Evolutionary conservation across 2,329 filamentous ascomycete genomes (phyloP).

Genomic region (Pestalotiopsis sp.): DNA sequence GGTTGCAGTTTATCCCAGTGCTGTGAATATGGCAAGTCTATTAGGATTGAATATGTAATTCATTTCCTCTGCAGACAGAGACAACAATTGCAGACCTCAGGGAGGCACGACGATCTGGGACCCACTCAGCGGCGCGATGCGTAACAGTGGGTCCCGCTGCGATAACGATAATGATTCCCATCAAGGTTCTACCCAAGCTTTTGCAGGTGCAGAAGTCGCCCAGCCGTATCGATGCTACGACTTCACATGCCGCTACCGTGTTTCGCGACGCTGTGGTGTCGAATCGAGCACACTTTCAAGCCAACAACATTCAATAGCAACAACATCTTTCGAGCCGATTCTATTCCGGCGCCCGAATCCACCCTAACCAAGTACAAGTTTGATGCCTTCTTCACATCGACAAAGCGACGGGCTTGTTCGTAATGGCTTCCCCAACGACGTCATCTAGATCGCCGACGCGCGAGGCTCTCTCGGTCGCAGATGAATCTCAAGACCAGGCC

Average conservation of each 20-base stretch:
- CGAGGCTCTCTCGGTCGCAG: conserved; percentile 1
- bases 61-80: no score
- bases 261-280: not conserved
- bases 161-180: no score
- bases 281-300: not conserved
- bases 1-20: no score
- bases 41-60: no score
- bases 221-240: not conserved
- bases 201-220: not conserved
- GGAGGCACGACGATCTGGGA: no score
- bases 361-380: not conserved
- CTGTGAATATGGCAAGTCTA: no score
- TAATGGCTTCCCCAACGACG: conserved; percentile 5
- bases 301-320: not conserved
- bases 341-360: not conserved
- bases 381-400: not conserved
- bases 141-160: no score
- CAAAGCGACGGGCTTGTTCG: not conserved
- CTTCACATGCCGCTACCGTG: not conserved
- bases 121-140: no score
- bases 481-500: not conserved
- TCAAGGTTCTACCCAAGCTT: not conserved
- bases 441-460: not conserved
- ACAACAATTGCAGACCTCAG: no score
- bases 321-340: not conserved